Base-by-base conservation (phyloP, 805 yeast genomes). In the Zygosaccharomyces gambellarensis region DNA sequence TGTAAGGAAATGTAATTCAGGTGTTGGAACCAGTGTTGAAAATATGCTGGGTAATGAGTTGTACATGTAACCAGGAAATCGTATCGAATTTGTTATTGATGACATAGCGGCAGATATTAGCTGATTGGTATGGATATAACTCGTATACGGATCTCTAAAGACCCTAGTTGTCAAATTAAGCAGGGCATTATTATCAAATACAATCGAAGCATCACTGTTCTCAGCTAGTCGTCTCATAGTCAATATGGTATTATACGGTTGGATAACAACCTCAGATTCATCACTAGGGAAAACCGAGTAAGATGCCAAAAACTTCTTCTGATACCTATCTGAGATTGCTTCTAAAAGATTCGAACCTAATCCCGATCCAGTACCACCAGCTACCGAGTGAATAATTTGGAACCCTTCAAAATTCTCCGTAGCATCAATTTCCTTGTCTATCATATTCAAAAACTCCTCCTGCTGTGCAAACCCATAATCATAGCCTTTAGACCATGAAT, bases 351-450 rank as follows among this genome's bases (percentile, higher is more conserved):
- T 78, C 0, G 96, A 87, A 0, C 99, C 99, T 32, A 90, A 80
- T 3, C 99, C 99, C 0, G 97, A 87, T 0, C 99, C 99, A 0
- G 99, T 94, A 36, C 99, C 99, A 32, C 99, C 99, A 0, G 97
- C 98, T 4, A 94, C 95, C 3, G 97, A 86, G 68, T 94, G 99
- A 45, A 90, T 67, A 55, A 94, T 70, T 72, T 90, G 96, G 66
- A 94, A 94, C 4, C 95, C 95, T 55, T 90, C 94, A 46, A 90
- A 71, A 48, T 85, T 85, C 54, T 95, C 98, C 56, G 96, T 84
- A 29, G 86, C 83, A 62, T 94, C 99, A 36, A 90, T 76, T 60
- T 94, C 97, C 48, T 94, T 77, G 61, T 90, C 97, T 23, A 94
- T 76, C 77, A 90, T 80, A 58, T 89, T 92, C 48, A 87, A 57